Evolutionary conservation across 2,329 filamentous ascomycete genomes (phyloP).

Genomic region (Fusarium guadeloupense): DNA sequence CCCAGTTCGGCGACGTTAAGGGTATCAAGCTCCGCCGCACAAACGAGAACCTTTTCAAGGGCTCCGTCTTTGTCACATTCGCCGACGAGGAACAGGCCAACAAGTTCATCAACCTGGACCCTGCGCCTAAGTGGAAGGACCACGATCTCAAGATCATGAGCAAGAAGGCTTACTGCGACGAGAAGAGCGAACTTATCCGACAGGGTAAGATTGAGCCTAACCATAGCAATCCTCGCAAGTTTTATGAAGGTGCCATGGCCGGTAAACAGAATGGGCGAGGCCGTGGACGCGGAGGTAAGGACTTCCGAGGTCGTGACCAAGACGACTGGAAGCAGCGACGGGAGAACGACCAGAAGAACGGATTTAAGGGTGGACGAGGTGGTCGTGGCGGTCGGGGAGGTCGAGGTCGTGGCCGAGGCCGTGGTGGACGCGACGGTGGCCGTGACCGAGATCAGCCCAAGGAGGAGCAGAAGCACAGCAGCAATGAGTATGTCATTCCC

Average conservation of each 20-base stretch:
- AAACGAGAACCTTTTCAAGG: constrained; percentile 83
- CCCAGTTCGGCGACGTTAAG: constrained; percentile 79
- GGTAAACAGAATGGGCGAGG: constrained; percentile 53
- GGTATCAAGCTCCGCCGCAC: constrained; percentile 86
- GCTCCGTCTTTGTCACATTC: constrained; percentile 96
- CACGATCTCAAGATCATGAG: constrained; percentile 82
- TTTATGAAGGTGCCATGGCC: constrained; percentile 59
- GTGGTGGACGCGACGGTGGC: constrained; percentile 52
- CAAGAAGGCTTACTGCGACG: constrained; percentile 87
- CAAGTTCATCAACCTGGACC: constrained; percentile 81
- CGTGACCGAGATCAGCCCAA: constrained; percentile 49
- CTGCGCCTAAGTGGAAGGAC: constrained; percentile 85
- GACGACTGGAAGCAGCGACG: constrained; percentile 73
- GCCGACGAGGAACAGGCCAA: constrained; percentile 78
- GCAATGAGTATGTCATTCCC: constrained; percentile 40
- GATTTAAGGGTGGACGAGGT: constrained; percentile 61
- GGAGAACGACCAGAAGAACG: constrained; percentile 68
- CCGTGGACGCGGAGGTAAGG: constrained; percentile 48
- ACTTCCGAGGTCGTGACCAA: constrained; percentile 55
- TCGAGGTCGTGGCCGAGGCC: constrained; percentile 54
- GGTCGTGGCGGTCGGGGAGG: constrained; percentile 56
- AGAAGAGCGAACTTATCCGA: constrained; percentile 77
- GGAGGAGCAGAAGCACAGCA: constrained; percentile 41
- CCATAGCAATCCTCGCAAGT: constrained; percentile 52
- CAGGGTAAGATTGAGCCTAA: constrained; percentile 74